Base-by-base conservation (phyloP, 108 stramenopile genomes). In the Cyclotella kingstonii region DNA sequence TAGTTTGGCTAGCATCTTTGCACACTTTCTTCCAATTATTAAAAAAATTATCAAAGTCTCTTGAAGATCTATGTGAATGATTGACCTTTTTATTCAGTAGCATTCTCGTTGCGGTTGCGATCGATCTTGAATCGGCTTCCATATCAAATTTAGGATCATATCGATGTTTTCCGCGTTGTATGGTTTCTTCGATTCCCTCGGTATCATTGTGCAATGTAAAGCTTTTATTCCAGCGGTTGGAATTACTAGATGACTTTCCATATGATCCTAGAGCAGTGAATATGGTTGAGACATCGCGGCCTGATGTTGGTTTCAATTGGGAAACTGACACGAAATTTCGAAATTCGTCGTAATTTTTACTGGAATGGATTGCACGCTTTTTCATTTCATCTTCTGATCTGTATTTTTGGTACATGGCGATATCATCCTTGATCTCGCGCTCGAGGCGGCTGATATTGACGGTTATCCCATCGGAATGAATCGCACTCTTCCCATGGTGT, bases 351-450 rank as follows among this genome's bases (percentile, higher is more conserved):
- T 75, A 75, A 33, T 75, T 68, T 11, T 48, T 49, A 54, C 74
- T 63, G 2, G 54, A 22, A 30, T 75, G 74, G 17, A 75, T 42
- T n/a, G 68, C 67, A 28, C 61, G 49, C 42, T 73, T 73, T 56
- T 75, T 75, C 74, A 75, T 75, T 7, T 28, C 53, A 43, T 75
- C 74, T 17, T 75, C 67, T 38, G 67, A 60, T 28, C 34, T 56
- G 27, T 45, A 61, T 43, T 55, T 42, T 17, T 48, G 26, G 36
- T 75, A 54, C 5, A 39, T 53, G 18, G 60, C 53, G 8, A 75
- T 36, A 55, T 75, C 74, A 11, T 53, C 62, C 30, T 48, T 55
- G 4, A 75, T 63, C 54, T 75, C 67, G 12, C 54, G 60, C 36
- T 69, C 67, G 54, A 75, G 55, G 18, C 59, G 35, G 18, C 26